Evolutionary conservation across 345 rosid species (phyloP).

Genomic region (Eucalyptus cloeziana): DNA sequence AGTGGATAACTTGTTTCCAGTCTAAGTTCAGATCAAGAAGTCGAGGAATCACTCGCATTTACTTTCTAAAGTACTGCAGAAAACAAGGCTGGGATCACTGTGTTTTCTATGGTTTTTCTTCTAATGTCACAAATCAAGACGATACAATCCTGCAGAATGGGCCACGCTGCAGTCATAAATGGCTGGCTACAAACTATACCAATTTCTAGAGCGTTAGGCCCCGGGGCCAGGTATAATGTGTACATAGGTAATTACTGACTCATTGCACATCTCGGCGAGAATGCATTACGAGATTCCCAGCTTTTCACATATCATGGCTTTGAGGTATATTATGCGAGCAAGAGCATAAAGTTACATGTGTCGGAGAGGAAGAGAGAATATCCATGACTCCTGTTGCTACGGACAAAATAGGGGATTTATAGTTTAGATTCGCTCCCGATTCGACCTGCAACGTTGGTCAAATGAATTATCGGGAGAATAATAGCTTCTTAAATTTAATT

Average conservation of each 20-base stretch:
- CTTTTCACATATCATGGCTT: neutral
- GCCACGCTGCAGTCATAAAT: too few species aligned
- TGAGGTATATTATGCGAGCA: neutral
- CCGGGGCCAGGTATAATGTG: too few species aligned
- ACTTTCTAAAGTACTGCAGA: too few species aligned
- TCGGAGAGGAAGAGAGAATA: neutral
- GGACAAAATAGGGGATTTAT: neutral
- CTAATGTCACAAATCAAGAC: too few species aligned
- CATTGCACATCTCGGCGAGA: neutral
- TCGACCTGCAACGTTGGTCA: neutral
- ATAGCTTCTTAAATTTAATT: neutral
- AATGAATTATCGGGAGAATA: neutral
- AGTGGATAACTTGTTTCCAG: rapidly evolving
- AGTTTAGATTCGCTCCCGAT: neutral
- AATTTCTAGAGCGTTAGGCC: too few species aligned
- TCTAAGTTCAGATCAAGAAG: too few species aligned
- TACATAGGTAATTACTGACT: neutral
- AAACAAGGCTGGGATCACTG: too few species aligned
- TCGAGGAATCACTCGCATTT: too few species aligned
- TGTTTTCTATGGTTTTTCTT: too few species aligned
- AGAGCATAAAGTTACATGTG: neutral
- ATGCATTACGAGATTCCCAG: neutral
- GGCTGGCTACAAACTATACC: too few species aligned
- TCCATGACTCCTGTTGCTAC: neutral
- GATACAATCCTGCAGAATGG: too few species aligned